Conservation (phyloP, 306 rosid species). For the Gynostemma pentaphyllum region DNA sequence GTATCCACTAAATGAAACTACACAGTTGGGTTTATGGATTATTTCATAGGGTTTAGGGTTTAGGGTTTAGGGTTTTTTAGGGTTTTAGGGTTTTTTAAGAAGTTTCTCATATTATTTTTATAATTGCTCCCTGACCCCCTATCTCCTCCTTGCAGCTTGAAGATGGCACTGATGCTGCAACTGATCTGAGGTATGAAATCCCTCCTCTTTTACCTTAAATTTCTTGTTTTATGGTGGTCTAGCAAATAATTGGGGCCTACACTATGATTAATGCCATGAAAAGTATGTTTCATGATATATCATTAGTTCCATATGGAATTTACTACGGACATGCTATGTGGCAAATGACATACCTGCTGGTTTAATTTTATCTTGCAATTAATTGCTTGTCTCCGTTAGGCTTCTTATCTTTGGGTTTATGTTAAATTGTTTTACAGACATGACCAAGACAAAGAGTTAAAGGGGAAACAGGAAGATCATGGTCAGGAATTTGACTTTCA, state of each 20-base stretch:
- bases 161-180: conserved; percentile 18
- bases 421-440: conserved; percentile 44
- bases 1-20: background rate
- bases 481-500: conserved; percentile 29
- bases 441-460: conserved; percentile 26
- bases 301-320: background rate
- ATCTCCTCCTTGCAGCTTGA: conserved; percentile 21
- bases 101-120: background rate
- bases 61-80: background rate
- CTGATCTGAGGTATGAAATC: conserved; percentile 18
- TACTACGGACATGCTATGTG: background rate
- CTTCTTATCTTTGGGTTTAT: conserved; percentile 18
- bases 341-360: background rate
- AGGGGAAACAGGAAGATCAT: conserved; percentile 26
- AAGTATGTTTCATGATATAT: background rate
- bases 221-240: conserved; percentile 2
- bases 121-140: background rate
- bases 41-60: background rate
- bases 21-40: background rate
- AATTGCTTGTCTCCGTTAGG: conserved; percentile 9
- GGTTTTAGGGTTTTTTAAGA: background rate
- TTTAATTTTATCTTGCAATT: background rate
- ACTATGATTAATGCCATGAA: background rate
- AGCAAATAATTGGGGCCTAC: background rate
- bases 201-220: background rate